Evolutionary conservation across 2,329 filamentous ascomycete species (phyloP).

Genomic region (Ophiostoma himal-ulmi): DNA sequence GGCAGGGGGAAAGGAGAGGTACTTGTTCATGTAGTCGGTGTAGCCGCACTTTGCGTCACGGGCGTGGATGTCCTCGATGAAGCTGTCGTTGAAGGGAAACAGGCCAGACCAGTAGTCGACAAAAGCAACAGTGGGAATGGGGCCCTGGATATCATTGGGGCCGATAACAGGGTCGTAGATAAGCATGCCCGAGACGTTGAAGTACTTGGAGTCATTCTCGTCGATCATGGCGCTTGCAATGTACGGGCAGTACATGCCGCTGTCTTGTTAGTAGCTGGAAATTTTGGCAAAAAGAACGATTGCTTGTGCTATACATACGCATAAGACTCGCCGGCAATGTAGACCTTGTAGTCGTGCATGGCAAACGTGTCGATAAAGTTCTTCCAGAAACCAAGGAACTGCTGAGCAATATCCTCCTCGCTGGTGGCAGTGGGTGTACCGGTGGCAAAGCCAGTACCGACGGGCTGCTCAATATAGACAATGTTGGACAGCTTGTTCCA

Average conservation of each 20-base stretch:
- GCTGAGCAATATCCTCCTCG: constrained; percentile 61
- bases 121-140: constrained; percentile 51
- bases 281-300: not conserved
- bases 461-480: constrained; percentile 66
- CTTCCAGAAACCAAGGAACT: constrained; percentile 73
- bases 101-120: constrained; percentile 55
- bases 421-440: constrained; percentile 58
- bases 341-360: constrained; percentile 63
- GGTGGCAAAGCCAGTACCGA: constrained; percentile 62
- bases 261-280: constrained; percentile 15
- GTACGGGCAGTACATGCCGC: constrained; percentile 62
- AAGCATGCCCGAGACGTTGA: constrained; percentile 61
- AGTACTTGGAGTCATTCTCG: constrained; percentile 58
- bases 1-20: constrained; percentile 63
- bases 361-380: constrained; percentile 68
- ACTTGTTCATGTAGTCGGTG: constrained; percentile 52
- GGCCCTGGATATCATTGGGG: constrained; percentile 40
- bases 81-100: constrained; percentile 59
- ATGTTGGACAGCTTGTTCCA: constrained; percentile 74
- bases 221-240: constrained; percentile 69
- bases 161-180: constrained; percentile 67
- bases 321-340: constrained; percentile 68
- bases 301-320: constrained; percentile 34
- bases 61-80: constrained; percentile 46
- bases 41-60: constrained; percentile 56